Percentiles rank a stretch among this genome's conserved stretches.
These are phyloP conservation scores for Cryptosporidium sp. DNA, from an alignment of 169 alveolate genomes.

Conservation along the genomic window DNA sequence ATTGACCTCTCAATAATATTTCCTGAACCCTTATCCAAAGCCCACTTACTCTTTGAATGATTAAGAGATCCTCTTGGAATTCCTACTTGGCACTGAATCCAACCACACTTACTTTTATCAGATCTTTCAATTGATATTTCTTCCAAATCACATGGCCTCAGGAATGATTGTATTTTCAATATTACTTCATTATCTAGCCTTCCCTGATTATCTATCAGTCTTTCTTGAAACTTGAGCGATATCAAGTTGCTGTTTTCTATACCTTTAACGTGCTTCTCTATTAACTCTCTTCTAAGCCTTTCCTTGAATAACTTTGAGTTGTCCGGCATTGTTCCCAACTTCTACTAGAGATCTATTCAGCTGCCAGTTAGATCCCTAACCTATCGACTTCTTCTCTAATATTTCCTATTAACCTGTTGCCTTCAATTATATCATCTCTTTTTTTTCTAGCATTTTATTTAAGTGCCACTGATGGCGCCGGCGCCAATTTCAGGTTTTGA, in stretches of 20 bases:
- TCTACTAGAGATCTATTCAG: too few species aligned
- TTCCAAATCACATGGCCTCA: conserved; percentile 66
- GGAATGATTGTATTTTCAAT: conserved; percentile 6
- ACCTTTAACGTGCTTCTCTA: conserved; percentile 47
- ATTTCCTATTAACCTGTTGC: not conserved
- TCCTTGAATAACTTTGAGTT: conserved; percentile 13
- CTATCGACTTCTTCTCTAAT: not conserved
- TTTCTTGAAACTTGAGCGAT: conserved; percentile 56
- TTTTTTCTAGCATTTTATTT: not conserved
- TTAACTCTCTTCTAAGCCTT: conserved; percentile 27
- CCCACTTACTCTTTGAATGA: conserved; percentile 24
- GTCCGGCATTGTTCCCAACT: not conserved
- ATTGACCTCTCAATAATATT: conserved; percentile 32
- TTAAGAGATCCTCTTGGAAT: conserved; percentile 9
- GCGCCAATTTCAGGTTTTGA: conserved; percentile 10
- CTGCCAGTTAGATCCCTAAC: too few species aligned
- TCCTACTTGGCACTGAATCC: conserved; percentile 30
- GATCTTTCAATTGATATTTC: conserved; percentile 63
- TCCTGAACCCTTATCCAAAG: conserved; percentile 32
- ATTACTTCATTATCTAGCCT: conserved; percentile 2
- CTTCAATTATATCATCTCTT: not conserved
- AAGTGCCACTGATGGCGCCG: not conserved
- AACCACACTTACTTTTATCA: conserved; percentile 43
- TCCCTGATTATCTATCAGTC: conserved; percentile 27
- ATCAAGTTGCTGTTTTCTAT: conserved; percentile 31